A percentile compares a stretch with the other conserved stretches of the same genome.
phyloP scores from a whole-genome alignment of 225 moss, liverwort and hornwort species.

The Physcomitrium patens region DNA sequence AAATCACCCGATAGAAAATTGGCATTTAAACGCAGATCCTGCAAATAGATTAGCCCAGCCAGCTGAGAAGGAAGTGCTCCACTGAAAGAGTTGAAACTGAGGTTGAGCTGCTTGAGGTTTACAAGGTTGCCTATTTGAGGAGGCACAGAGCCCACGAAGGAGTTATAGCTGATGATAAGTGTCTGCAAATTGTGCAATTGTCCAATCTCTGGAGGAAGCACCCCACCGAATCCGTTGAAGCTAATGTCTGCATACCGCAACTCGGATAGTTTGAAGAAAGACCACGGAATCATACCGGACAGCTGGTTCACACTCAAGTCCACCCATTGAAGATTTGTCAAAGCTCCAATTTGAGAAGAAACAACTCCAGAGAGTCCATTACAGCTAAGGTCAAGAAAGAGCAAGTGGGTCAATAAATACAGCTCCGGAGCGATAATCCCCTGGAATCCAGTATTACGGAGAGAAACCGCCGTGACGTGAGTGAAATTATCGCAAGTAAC shows the following conservation, averaged over 20 bases:
- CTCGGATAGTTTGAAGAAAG: constrained; percentile 46
- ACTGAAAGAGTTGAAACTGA: constrained; percentile 60
- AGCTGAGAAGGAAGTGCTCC: constrained; percentile 53
- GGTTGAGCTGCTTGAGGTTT: constrained; percentile 51
- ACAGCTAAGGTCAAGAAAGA: constrained; percentile 54
- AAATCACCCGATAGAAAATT: constrained; percentile 47
- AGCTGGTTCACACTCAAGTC: constrained; percentile 62
- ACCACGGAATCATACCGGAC: constrained; percentile 52
- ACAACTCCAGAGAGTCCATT: constrained; percentile 58
- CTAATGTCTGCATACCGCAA: constrained; percentile 66
- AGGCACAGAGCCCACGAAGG: constrained; percentile 64
- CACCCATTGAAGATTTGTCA: constrained; percentile 50
- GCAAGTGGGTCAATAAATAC: constrained; percentile 49
- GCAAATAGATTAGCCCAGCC: constrained; percentile 36
- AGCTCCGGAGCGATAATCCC: constrained; percentile 56
- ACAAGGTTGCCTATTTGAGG: constrained; percentile 52
- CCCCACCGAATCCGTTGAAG: constrained; percentile 52
- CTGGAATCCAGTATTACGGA: constrained; percentile 38
- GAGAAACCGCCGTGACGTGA: constrained; percentile 48
- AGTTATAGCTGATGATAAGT: constrained; percentile 61
- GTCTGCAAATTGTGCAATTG: constrained; percentile 45
- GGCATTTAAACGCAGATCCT: constrained; percentile 44
- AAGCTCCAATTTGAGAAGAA: constrained; percentile 53
- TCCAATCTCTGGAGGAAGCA: constrained; percentile 54
- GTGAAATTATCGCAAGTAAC: constrained; percentile 52